phyloP scores from a whole-genome alignment of 2,329 filamentous ascomycete genomes.

The Corynespora cassiicola region DNA sequence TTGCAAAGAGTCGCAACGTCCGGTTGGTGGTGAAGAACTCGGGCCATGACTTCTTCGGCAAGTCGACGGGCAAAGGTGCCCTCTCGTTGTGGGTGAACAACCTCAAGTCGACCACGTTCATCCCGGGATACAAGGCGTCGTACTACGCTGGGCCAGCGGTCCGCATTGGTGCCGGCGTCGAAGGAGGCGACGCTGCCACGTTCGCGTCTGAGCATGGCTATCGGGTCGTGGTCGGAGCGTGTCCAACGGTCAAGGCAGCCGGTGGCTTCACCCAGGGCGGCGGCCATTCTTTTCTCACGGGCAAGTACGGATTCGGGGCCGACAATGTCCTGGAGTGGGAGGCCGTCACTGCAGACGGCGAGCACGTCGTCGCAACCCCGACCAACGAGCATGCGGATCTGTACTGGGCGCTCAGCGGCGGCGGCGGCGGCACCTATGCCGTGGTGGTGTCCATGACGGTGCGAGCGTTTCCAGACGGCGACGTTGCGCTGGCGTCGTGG shows the following conservation, averaged over 20 bases:
- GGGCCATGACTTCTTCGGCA: slow-evolving; percentile 37
- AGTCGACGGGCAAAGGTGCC: slow-evolving; percentile 27
- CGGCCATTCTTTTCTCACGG: slow-evolving; percentile 61
- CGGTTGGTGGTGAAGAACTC: slow-evolving; percentile 39
- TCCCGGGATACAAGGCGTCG: slow-evolving; percentile 27
- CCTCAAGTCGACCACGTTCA: slow-evolving; percentile 32
- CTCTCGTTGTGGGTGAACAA: slow-evolving; percentile 38
- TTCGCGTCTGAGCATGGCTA: slow-evolving; percentile 23
- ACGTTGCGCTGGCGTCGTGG: slow-evolving; percentile 7
- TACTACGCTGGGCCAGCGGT: slow-evolving; percentile 35
- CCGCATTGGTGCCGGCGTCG: slow-evolving; percentile 34
- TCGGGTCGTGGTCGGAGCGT: slow-evolving; percentile 35
- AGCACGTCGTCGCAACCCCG: slow-evolving; percentile 28
- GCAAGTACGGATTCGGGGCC: slow-evolving; percentile 46
- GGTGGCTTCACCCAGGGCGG: slow-evolving; percentile 53
- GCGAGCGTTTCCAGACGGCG: slow-evolving; percentile 14
- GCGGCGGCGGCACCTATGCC: slow-evolving; percentile 25
- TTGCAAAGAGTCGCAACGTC: slow-evolving; percentile 29
- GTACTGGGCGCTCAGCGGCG: slow-evolving; percentile 30
- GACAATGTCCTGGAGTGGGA: slow-evolving; percentile 34
- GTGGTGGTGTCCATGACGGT: slow-evolving; percentile 22
- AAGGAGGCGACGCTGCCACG: slow-evolving; percentile 1
- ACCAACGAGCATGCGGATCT: slow-evolving; percentile 27
- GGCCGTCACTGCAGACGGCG: slow-evolving; percentile 27
- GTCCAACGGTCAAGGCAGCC: slow-evolving; percentile 52